Percentiles rank a stretch among this genome's conserved stretches.
Conservation (phyloP, 805 yeast species). For the Kodamaea neixiangensis region DNA sequence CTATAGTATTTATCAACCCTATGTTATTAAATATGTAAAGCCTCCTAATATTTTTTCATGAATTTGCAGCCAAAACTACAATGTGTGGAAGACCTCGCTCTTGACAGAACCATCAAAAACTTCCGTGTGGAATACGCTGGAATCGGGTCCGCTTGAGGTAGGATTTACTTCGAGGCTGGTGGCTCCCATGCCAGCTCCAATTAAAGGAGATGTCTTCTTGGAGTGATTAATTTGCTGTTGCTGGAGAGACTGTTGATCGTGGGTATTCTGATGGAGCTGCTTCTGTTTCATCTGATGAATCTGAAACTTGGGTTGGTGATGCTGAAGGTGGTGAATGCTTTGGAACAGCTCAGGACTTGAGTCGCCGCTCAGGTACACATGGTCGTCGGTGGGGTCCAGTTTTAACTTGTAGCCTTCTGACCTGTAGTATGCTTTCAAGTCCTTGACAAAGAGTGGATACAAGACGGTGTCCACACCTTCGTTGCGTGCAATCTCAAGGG, state of each 20-base stretch:
- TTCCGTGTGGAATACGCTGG: not conserved
- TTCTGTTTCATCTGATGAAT: not conserved
- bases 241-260: not conserved
- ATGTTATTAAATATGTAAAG: not conserved
- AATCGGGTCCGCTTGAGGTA: not conserved
- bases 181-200: not conserved
- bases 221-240: not conserved
- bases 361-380: conserved; percentile 1
- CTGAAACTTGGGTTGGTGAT: not conserved
- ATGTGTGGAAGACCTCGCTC: not conserved
- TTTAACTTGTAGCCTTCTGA: conserved; percentile 24
- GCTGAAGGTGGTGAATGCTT: not conserved
- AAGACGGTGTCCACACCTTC: conserved; percentile 37
- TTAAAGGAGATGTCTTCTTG: not conserved
- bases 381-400: conserved; percentile 2
- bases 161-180: not conserved
- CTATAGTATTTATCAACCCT: not conserved
- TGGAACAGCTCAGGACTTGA: conserved; percentile 3
- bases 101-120: not conserved
- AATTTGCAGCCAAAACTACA: not conserved
- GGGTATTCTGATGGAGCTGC: not conserved
- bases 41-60: not conserved
- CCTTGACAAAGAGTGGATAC: conserved; percentile 35
- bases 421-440: conserved; percentile 29
- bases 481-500: conserved; percentile 41